Evolutionary conservation across 345 rosid genomes (phyloP), one percentile per base, ranked within the genome.

Genomic region (Nephelium lappaceum): DNA sequence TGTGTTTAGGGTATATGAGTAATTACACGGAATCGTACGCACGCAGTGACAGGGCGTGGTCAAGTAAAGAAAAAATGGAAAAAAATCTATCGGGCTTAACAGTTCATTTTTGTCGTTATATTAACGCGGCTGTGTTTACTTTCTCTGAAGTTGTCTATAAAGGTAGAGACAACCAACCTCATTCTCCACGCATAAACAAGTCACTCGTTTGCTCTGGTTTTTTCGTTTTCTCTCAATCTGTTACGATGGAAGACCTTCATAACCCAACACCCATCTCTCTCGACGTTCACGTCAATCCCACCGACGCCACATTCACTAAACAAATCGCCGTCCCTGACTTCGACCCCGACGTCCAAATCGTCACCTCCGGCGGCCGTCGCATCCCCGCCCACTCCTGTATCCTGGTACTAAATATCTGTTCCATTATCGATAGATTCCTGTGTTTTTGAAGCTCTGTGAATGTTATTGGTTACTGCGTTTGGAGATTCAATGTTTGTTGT

Each of bases 341-440:
- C 5, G 83, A 87, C 66, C 80, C 95, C 0, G 97, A 95, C 76
- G 81, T 93, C 43, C 84, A 81, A 49, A 85, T 95, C 83, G 81
- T 93, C 70, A 91, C 98, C 38, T 87, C 98, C 77, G 88, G 85
- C 41, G 93, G 93, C 82, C 86, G 79, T 12, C 91, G 92, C 43
- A 91, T 95, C 79, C 89, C 94, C 0, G 92, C 88, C 3, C 97
- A 93, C 80, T 84, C 91, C 58, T 47, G 88, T 68, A 67, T 93
- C 77, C 88, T 95, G 88, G 98, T 92, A 83, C 38, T 14, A 19
- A 19, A 19, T 6, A n/a, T 23, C 62, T 60, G 25, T 60, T 60
- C 24, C 21, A 16, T 12, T 53, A 15, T 51, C 15, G 55, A n/a
- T 53, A 53, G n/a, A 53, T 53, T 53, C 16, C 6, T 53, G 58